These are phyloP conservation scores for Ogataea methylovora DNA, from an alignment of 805 yeast species.

Conservation along the genomic window DNA sequence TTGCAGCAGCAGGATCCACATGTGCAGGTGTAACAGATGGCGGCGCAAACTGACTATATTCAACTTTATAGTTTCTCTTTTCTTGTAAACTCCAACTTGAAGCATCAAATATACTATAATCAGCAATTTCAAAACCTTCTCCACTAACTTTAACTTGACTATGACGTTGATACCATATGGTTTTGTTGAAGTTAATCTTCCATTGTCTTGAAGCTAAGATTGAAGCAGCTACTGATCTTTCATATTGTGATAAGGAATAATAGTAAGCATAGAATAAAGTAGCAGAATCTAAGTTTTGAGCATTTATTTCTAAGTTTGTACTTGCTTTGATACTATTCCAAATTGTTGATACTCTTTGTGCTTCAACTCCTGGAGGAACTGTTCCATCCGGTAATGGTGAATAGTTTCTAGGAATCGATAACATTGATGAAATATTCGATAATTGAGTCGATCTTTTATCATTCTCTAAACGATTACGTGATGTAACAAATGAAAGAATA, in stretches of 20 bases:
- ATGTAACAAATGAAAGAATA: slow-evolving; percentile 19
- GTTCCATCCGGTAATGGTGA: slow-evolving; percentile 18
- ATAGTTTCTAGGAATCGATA: slow-evolving; percentile 17
- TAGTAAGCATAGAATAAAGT: slow-evolving; percentile 38
- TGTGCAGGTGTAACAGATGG: too few species aligned
- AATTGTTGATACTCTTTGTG: slow-evolving; percentile 22
- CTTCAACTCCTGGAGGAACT: slow-evolving; percentile 26
- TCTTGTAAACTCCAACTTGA: slow-evolving; percentile 36
- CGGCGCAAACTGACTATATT: slow-evolving; percentile 22
- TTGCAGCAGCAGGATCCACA: too few species aligned
- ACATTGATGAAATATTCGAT: slow-evolving; percentile 17
- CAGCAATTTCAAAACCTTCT: slow-evolving; percentile 34
- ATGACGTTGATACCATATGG: slow-evolving; percentile 32
- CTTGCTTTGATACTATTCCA: slow-evolving; percentile 22
- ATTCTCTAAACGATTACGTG: slow-evolving; percentile 12
- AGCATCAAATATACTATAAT: slow-evolving; percentile 35
- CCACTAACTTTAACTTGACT: slow-evolving; percentile 29
- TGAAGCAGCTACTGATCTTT: slow-evolving; percentile 28
- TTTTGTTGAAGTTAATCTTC: slow-evolving; percentile 24
- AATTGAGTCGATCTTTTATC: slow-evolving; percentile 9
- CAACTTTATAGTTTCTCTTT: slow-evolving; percentile 32
- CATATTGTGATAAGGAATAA: slow-evolving; percentile 33
- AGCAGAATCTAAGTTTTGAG: slow-evolving; percentile 22
- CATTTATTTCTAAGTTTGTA: slow-evolving; percentile 16
- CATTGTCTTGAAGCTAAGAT: slow-evolving; percentile 29